These are phyloP conservation scores for Roridomyces roridus DNA, from an alignment of 768 basidiomycete genomes.

Conservation along the genomic window DNA sequence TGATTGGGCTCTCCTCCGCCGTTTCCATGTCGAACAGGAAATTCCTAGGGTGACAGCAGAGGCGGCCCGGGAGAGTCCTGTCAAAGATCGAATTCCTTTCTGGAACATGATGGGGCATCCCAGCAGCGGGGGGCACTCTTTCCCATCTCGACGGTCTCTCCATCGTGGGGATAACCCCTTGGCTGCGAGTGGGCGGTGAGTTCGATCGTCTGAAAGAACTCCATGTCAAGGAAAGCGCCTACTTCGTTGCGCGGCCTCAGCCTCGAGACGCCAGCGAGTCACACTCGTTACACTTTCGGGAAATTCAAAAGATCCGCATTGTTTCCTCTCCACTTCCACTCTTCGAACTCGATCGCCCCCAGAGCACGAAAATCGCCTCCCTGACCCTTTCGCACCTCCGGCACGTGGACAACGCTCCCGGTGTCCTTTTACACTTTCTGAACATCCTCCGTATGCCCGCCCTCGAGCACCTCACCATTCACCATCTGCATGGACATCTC, in stretches of 20 bases:
- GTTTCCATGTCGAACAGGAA: not conserved
- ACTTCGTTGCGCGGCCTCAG: not conserved
- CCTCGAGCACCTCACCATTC: conserved; percentile 1
- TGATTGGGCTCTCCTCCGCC: not conserved
- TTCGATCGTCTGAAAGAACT: not conserved
- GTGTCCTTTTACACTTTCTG: not conserved
- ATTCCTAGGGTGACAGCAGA: too few species aligned
- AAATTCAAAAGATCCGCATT: conserved; percentile 4
- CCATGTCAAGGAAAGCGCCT: conserved; percentile 8
- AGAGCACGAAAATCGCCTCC: conserved; percentile 1
- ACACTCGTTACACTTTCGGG: too few species aligned
- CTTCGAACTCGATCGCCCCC: not conserved
- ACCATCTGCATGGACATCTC: not conserved
- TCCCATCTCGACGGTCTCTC: not conserved
- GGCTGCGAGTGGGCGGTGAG: not conserved
- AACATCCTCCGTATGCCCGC: conserved; percentile 7
- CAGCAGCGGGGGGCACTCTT: not conserved
- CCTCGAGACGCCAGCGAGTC: too few species aligned
- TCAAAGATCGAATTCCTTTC: too few species aligned
- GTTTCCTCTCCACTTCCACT: not conserved
- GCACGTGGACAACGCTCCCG: conserved; percentile 1
- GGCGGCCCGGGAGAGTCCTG: too few species aligned
- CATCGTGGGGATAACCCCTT: too few species aligned
- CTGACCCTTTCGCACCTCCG: conserved; percentile 9
- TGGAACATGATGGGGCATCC: too few species aligned